Evolutionary conservation across 208 protist species (phyloP).

Genomic region (Lotmaria passim): DNA sequence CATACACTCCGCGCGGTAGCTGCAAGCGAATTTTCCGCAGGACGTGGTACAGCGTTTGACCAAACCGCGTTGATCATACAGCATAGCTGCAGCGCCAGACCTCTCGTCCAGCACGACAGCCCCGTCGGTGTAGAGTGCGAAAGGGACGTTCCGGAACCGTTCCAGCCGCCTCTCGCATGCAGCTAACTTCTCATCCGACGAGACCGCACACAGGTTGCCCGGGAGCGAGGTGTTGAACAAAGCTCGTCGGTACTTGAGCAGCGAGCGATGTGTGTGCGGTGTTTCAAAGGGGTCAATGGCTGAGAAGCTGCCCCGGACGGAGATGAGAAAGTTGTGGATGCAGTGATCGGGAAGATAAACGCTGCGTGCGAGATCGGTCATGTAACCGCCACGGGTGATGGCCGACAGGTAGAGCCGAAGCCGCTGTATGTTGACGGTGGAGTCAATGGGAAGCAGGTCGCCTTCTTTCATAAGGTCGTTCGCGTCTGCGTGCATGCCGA

Average conservation of each 20-base stretch:
- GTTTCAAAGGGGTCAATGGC: neutral
- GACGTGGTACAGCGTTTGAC: neutral
- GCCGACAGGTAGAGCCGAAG: neutral
- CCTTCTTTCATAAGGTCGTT: neutral
- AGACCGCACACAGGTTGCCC: neutral
- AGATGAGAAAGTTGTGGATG: neutral
- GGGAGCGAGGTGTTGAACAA: neutral
- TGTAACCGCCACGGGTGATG: neutral
- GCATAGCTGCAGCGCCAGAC: neutral
- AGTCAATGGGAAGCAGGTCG: neutral
- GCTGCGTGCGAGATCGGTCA: neutral
- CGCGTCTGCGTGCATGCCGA: neutral
- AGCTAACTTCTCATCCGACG: neutral
- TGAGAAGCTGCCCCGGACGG: neutral
- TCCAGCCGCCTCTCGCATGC: neutral
- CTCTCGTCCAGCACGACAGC: neutral
- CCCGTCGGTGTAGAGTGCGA: neutral
- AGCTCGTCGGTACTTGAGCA: neutral
- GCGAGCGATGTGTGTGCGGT: neutral
- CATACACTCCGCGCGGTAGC: neutral
- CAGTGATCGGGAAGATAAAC: neutral
- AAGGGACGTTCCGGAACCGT: neutral
- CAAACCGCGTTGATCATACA: neutral
- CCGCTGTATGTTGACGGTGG: neutral
- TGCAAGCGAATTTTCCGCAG: neutral